A percentile compares a stretch with the other conserved stretches of the same genome.
Evolutionary conservation across 805 yeast genomes (phyloP).

Genomic region (Starmerella roubikii): DNA sequence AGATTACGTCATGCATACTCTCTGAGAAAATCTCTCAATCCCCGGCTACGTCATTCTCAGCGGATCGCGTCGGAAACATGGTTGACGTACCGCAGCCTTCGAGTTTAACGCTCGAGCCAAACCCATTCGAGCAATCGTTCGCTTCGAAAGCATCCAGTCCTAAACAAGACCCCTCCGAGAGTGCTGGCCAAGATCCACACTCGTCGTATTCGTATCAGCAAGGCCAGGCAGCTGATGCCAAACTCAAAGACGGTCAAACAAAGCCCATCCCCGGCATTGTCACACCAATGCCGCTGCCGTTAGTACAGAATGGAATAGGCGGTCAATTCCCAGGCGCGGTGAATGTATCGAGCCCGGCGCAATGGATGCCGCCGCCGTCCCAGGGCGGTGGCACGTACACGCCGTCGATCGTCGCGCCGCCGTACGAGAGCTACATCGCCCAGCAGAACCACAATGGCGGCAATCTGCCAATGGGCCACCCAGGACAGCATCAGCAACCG

Average conservation of each 20-base stretch:
- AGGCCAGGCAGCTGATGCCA: neutral
- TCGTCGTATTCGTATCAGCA: neutral
- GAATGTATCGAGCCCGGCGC: neutral
- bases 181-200: neutral
- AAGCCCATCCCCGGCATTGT: slow-evolving; percentile 10
- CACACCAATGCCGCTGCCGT: slow-evolving; percentile 16
- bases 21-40: too few relatives aligned
- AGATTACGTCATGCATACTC: too few relatives aligned
- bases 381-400: slow-evolving; percentile 9
- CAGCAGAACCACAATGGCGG: neutral
- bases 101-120: slow-evolving; percentile 68
- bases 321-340: neutral
- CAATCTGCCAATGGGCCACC: neutral
- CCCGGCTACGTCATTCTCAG: too few relatives aligned
- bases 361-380: slow-evolving; percentile 6
- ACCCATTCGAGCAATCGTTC: slow-evolving; percentile 89
- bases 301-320: neutral
- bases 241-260: slow-evolving; percentile 2
- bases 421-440: slow-evolving; percentile 2
- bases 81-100: slow-evolving; percentile 14
- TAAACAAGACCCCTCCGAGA: neutral
- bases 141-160: slow-evolving; percentile 38
- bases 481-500: too few relatives aligned
- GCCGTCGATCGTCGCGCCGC: slow-evolving; percentile 6
- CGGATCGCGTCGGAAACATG: too few relatives aligned